These are phyloP conservation scores for Cryptomeria japonica DNA, from an alignment of 75 land plant genomes.

Conservation along the genomic window DNA sequence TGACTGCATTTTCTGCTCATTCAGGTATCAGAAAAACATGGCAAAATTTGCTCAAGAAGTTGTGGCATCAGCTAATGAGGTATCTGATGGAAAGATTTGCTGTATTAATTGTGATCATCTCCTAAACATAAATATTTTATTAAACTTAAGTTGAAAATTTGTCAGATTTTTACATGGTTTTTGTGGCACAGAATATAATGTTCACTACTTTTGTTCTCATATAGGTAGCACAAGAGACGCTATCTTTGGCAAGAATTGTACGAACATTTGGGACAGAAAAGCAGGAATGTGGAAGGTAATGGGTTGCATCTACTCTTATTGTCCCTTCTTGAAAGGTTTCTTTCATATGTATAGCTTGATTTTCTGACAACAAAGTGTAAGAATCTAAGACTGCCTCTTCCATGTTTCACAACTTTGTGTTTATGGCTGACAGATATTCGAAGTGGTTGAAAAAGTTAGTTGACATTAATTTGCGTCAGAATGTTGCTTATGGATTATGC, in stretches of 20 bases:
- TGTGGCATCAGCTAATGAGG: constrained; percentile 89
- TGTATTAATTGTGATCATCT: neutral
- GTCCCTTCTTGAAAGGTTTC: constrained; percentile 1
- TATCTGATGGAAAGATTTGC: constrained; percentile 7
- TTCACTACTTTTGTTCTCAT: neutral
- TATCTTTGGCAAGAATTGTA: constrained; percentile 79
- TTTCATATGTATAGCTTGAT: neutral
- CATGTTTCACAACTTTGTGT: neutral
- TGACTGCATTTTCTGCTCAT: neutral
- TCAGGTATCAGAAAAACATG: constrained; percentile 80
- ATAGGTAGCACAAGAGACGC: constrained; percentile 88
- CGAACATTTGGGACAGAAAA: constrained; percentile 91
- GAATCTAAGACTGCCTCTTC: neutral
- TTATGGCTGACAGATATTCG: constrained; percentile 48
- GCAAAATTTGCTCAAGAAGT: constrained; percentile 77
- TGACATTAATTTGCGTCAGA: constrained; percentile 79
- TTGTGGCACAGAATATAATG: neutral
- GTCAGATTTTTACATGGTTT: neutral
- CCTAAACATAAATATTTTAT: neutral
- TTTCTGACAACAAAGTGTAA: neutral
- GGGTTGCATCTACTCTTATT: neutral
- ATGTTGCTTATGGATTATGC: constrained; percentile 88
- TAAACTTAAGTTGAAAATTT: neutral
- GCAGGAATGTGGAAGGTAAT: constrained; percentile 68
- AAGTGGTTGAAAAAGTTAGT: constrained; percentile 70